Conservation (phyloP, 345 rosid species). For the Lepidium africanum region DNA sequence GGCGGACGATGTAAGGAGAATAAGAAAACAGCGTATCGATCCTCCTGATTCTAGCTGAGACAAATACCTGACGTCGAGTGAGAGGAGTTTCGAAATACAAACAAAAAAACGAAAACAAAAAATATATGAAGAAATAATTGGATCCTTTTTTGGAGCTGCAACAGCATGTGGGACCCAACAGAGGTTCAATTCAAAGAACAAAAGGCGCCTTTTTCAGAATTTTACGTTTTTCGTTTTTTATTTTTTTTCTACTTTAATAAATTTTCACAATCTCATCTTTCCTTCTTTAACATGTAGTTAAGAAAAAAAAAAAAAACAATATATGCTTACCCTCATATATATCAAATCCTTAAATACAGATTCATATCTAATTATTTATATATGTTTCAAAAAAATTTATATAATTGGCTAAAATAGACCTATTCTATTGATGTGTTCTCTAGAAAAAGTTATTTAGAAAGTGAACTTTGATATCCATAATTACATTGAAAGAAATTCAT, state of each 20-base stretch:
- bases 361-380: background rate
- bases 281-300: too few species aligned
- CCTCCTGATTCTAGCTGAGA: background rate
- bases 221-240: background rate
- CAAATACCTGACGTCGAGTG: background rate
- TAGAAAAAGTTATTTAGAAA: background rate
- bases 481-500: background rate
- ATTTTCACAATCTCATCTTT: background rate
- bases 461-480: background rate
- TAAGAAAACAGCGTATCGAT: background rate
- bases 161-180: background rate
- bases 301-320: too few species aligned
- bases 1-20: background rate
- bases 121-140: conserved; percentile 13
- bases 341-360: background rate
- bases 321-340: too few species aligned
- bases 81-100: background rate
- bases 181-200: conserved; percentile 2
- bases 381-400: background rate
- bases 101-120: background rate
- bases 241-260: background rate
- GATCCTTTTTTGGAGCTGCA: conserved; percentile 2
- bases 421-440: background rate
- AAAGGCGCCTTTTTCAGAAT: conserved; percentile 11
- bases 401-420: background rate